Percentiles rank a stretch among this genome's conserved stretches.
Evolutionary conservation across 805 yeast species (phyloP).

Genomic region (Brettanomyces sp.): DNA sequence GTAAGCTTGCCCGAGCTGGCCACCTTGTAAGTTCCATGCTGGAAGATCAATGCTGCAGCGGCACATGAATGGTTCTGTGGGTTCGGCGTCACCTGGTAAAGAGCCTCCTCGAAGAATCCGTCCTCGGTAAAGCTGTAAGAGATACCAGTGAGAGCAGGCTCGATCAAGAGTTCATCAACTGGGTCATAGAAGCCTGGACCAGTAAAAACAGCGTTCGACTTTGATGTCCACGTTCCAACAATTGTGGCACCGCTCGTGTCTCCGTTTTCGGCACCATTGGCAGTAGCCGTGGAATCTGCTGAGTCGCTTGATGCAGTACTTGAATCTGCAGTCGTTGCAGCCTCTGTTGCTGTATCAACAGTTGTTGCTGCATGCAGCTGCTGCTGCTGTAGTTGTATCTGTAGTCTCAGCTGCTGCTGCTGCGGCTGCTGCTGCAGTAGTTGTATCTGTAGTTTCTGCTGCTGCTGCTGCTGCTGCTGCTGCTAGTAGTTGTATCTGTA

Average conservation of each 20-base stretch:
- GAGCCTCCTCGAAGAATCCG: conserved; percentile 85
- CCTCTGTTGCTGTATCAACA: background rate
- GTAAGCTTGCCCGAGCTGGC: conserved; percentile 56
- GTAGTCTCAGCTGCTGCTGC: background rate
- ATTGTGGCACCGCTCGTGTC: conserved; percentile 18
- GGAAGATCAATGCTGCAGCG: conserved; percentile 69
- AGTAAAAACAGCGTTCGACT: conserved; percentile 88
- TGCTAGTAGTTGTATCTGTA: background rate
- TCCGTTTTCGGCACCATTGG: background rate
- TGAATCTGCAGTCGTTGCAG: conserved; percentile 4
- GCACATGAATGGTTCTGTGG: conserved; percentile 75
- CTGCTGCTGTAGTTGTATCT: background rate
- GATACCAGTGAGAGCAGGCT: conserved; percentile 93
- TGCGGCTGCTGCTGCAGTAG: conserved; percentile 1
- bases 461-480: conserved; percentile 2
- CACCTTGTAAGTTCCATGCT: conserved; percentile 76
- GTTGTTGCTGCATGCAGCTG: background rate
- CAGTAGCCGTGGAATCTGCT: background rate
- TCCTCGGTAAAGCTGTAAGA: conserved; percentile 89
- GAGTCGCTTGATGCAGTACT: background rate
- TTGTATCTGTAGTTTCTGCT: background rate
- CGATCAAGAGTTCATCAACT: conserved; percentile 85
- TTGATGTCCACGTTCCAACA: conserved; percentile 93
- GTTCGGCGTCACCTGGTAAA: conserved; percentile 68
- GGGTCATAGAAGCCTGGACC: conserved; percentile 98